Percentiles rank a stretch among this genome's conserved stretches.
Evolutionary conservation across 2,329 filamentous ascomycete genomes (phyloP).

Genomic region (Dryadomyces sulphureus): DNA sequence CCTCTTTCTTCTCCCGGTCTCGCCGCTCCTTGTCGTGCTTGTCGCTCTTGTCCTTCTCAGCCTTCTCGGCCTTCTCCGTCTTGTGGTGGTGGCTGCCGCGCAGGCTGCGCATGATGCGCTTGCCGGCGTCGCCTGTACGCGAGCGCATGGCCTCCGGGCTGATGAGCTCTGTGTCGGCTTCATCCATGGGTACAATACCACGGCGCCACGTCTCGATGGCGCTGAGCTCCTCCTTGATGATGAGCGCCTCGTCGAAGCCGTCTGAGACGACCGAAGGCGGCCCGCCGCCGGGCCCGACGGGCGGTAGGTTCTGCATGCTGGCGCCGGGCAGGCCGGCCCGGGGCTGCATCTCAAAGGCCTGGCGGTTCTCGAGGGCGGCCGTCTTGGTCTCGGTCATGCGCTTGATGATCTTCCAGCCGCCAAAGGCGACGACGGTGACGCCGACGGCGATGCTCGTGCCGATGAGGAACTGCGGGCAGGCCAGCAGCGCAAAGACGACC

Average conservation of each 20-base stretch:
- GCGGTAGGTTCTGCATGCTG: background rate
- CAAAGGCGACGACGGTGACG: slow-evolving; percentile 89
- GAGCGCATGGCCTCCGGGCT: slow-evolving; percentile 38
- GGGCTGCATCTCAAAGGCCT: background rate
- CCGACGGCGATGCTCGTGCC: slow-evolving; percentile 79
- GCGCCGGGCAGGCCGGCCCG: no score
- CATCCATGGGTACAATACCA: slow-evolving; percentile 28
- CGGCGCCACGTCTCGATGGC: slow-evolving; percentile 43
- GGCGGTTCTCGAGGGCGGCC: slow-evolving; percentile 3
- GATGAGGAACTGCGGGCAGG: slow-evolving; percentile 88
- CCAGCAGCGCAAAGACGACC: slow-evolving; percentile 70
- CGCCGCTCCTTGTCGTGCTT: background rate
- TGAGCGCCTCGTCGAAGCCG: slow-evolving; percentile 38
- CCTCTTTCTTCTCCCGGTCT: slow-evolving; percentile 3
- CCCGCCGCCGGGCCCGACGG: slow-evolving; percentile 13
- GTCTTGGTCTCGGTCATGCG: slow-evolving; percentile 41
- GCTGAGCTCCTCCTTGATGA: slow-evolving; percentile 42
- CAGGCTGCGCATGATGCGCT: slow-evolving; percentile 11
- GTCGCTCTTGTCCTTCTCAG: background rate
- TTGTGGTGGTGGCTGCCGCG: slow-evolving; percentile 8
- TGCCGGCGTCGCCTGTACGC: slow-evolving; percentile 19
- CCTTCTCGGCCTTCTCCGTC: background rate
- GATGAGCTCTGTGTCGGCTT: slow-evolving; percentile 37
- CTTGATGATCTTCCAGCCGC: slow-evolving; percentile 96
- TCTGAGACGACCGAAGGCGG: background rate